phyloP scores from a whole-genome alignment of 2,329 filamentous ascomycete species.

The Elsinoe perseae region DNA sequence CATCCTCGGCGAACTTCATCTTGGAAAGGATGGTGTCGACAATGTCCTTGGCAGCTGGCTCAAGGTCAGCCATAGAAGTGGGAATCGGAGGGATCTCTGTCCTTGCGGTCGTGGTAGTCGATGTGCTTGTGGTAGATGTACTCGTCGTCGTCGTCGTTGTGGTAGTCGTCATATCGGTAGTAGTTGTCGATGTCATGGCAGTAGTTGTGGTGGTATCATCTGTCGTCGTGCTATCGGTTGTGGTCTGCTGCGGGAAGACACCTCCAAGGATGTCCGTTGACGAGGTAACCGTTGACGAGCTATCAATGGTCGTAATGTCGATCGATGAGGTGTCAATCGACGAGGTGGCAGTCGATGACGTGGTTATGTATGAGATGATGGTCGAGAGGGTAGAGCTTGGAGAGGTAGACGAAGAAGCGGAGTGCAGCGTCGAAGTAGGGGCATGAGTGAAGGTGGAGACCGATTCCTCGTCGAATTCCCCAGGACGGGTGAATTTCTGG shows the following conservation, averaged over 20 bases:
- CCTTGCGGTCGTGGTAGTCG: too few species aligned
- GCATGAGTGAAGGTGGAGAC: not conserved
- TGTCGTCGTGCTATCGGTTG: constrained; percentile 31
- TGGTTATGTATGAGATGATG: not conserved
- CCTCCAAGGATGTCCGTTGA: too few species aligned
- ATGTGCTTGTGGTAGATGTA: too few species aligned
- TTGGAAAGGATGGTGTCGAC: not conserved
- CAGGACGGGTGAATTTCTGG: not conserved
- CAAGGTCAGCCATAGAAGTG: constrained; percentile 16
- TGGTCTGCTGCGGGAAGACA: too few species aligned
- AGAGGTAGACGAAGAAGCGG: not conserved
- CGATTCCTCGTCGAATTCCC: not conserved
- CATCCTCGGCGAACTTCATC: not conserved
- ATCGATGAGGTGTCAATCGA: constrained; percentile 31
- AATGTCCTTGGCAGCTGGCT: not conserved
- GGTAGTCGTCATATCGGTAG: constrained; percentile 35
- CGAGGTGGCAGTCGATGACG: constrained; percentile 28
- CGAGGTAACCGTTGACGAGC: constrained; percentile 25
- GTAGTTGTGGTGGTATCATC: constrained; percentile 40
- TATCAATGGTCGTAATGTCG: not conserved
- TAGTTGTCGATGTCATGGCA: constrained; percentile 32
- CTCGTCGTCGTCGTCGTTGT: too few species aligned
- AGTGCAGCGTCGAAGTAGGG: not conserved
- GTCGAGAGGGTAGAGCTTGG: not conserved
- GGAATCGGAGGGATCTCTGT: too few species aligned